Percentiles rank a stretch among this genome's conserved stretches.
Conservation (phyloP, 2,329 filamentous ascomycete species). For the Didymella sp. region DNA sequence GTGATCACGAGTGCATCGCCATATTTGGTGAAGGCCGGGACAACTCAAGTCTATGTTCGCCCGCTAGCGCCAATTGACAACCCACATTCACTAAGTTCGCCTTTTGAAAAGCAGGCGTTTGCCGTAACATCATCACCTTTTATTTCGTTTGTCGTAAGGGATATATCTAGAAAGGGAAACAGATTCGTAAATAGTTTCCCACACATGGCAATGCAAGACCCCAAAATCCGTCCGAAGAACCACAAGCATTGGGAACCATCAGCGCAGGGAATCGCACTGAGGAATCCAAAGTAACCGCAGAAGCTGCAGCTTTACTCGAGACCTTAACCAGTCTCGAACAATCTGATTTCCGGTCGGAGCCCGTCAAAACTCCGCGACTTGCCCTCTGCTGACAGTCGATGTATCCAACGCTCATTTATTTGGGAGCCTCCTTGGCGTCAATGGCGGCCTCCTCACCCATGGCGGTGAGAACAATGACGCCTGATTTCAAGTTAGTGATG, state of each 20-base stretch:
- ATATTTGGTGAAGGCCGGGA: neutral
- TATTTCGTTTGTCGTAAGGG: conserved; percentile 47
- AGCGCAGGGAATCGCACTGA: conserved; percentile 41
- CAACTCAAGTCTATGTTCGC: conserved; percentile 19
- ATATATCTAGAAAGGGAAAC: conserved; percentile 45
- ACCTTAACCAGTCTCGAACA: conserved; percentile 27
- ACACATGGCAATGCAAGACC: conserved; percentile 50
- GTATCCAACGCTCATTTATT: conserved; percentile 42
- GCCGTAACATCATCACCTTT: conserved; percentile 46
- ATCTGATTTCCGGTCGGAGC: conserved; percentile 34
- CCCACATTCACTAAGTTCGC: conserved; percentile 33
- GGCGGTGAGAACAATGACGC: conserved; percentile 89
- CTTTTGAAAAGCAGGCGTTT: conserved; percentile 30
- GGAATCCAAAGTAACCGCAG: conserved; percentile 40
- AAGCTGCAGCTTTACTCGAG: conserved; percentile 35
- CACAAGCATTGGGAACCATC: conserved; percentile 44
- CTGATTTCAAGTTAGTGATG: conserved; percentile 56
- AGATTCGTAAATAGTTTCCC: conserved; percentile 47
- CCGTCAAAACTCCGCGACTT: conserved; percentile 38
- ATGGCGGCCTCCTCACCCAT: conserved; percentile 96
- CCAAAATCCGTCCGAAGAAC: conserved; percentile 49
- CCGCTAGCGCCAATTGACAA: conserved; percentile 34
- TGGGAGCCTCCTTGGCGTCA: conserved; percentile 91
- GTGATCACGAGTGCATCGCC: neutral
- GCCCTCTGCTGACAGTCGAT: conserved; percentile 37